Evolutionary conservation across 2,329 filamentous ascomycete species (phyloP).

Genomic region (Leptographium radiaticola): DNA sequence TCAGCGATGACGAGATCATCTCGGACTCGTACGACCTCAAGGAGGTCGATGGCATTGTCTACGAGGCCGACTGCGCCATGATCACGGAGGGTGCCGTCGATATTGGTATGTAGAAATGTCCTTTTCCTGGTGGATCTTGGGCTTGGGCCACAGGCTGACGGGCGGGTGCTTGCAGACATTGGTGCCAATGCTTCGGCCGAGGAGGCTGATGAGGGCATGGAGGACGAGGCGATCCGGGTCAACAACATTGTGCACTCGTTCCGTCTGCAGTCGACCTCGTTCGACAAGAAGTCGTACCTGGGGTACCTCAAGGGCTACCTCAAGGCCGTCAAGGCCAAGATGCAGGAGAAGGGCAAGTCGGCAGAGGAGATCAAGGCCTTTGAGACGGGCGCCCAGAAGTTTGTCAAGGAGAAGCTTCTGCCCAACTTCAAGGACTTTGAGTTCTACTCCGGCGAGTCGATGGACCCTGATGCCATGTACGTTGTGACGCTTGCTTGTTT

Average conservation of each 20-base stretch:
- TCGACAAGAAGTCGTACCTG: constrained; percentile 83
- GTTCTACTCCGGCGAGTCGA: constrained; percentile 82
- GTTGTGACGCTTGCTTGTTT: constrained; percentile 21
- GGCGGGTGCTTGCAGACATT: constrained; percentile 42
- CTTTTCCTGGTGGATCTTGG: not conserved
- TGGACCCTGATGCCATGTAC: constrained; percentile 90
- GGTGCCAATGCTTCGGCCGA: constrained; percentile 97
- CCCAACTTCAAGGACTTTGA: constrained; percentile 92
- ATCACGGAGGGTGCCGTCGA: constrained; percentile 64
- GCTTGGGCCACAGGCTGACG: not conserved
- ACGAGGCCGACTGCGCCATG: constrained; percentile 86
- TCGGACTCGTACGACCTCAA: constrained; percentile 86
- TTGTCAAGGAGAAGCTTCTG: constrained; percentile 70
- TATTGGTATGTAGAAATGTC: constrained; percentile 46
- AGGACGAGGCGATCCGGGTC: constrained; percentile 60
- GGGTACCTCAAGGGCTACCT: constrained; percentile 84
- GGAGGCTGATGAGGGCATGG: constrained; percentile 63
- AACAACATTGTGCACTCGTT: constrained; percentile 92
- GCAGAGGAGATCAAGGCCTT: constrained; percentile 63
- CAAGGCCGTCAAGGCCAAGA: constrained; percentile 66
- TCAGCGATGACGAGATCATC: constrained; percentile 90
- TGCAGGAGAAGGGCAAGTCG: constrained; percentile 44
- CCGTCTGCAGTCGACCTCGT: constrained; percentile 64
- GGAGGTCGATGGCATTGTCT: constrained; percentile 65
- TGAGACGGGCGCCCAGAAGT: constrained; percentile 60